Conservation (phyloP, 768 basidiomycete genomes). For the Arthromyces matolae region DNA sequence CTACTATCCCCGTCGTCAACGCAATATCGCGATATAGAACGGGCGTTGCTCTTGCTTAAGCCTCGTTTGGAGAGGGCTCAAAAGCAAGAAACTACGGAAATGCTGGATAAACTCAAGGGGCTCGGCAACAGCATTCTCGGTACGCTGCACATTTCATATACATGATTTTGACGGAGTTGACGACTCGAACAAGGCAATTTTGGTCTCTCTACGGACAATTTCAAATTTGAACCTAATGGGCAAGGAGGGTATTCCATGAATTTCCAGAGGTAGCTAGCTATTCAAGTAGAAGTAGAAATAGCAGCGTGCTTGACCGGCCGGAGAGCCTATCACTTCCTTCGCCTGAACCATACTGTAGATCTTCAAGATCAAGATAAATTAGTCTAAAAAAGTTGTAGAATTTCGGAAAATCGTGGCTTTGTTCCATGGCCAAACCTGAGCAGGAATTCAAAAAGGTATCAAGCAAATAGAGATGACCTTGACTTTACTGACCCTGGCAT, state of each 20-base stretch:
- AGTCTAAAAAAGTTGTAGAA: constrained; percentile 38
- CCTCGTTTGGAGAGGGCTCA: constrained; percentile 72
- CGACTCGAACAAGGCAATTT: constrained; percentile 87
- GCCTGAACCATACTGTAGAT: not conserved
- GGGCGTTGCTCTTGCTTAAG: constrained; percentile 52
- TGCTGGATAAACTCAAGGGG: constrained; percentile 89
- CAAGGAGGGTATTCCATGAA: constrained; percentile 96
- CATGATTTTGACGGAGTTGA: not conserved
- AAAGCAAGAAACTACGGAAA: constrained; percentile 85
- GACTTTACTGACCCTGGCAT: constrained; percentile 53
- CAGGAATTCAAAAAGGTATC: not conserved
- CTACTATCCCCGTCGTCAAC: constrained; percentile 57
- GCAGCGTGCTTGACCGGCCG: not conserved
- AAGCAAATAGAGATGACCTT: too few relatives aligned
- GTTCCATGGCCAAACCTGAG: constrained; percentile 42
- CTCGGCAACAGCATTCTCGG: constrained; percentile 89
- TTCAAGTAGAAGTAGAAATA: not conserved
- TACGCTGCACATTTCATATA: constrained; percentile 24
- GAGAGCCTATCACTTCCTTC: not conserved
- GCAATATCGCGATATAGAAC: constrained; percentile 43
- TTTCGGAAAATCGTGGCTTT: constrained; percentile 40
- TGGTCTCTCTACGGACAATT: constrained; percentile 93
- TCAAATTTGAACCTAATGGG: constrained; percentile 91
- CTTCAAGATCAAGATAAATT: constrained; percentile 1
- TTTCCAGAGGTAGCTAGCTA: constrained; percentile 49